Base-by-base conservation (phyloP, 208 protist genomes). In the Spongospora subterranea region DNA sequence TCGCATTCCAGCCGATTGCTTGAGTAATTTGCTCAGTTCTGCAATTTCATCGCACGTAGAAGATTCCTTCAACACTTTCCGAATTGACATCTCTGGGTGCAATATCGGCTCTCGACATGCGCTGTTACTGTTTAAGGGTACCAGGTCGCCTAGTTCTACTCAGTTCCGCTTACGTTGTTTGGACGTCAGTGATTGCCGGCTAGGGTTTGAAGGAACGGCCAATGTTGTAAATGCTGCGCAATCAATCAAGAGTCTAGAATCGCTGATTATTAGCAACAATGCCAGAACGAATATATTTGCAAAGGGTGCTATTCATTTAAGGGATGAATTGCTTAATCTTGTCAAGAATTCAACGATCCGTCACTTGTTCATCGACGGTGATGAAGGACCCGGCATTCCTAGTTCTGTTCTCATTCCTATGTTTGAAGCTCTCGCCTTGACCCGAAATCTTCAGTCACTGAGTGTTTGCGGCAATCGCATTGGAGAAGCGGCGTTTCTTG, bases 361-460 rank as follows among this genome's bases (percentile, higher is more conserved):
- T 43, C 71, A n/a, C 13, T n/a, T 82, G 40, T 6, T 82, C 6
- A 20, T 82, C 6, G 71, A 82, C n/a, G 71, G n/a, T 20, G 71
- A 6, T 43, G 71, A 82, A n/a, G 35, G 71, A 20, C 17, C 17
- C 13, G 71, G 35, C 13, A 6, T 82, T 35, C 35, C 35, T 43
- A 43, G 71, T 43, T 6, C 71, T 6, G 71, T 82, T 43, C n/a
- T 82, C 35, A 13, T 45, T 6, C 71, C 71, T 20, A 82, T 82
- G 71, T 43, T 82, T 43, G 71, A 82, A 43, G 71, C 71, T 6
- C n/a, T 82, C 17, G 71, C 71, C 6, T 43, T 82, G 71, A 82
- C 71, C 13, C n/a, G n/a, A 43, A 35, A 13, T 35, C 40, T 82
- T 13, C 71, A 43, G 13, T 35, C 11, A 13, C n/a, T 82, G n/a